These are phyloP conservation scores for Trichoderma brevicompactum DNA, from an alignment of 2,329 filamentous ascomycete species.

Conservation along the genomic window DNA sequence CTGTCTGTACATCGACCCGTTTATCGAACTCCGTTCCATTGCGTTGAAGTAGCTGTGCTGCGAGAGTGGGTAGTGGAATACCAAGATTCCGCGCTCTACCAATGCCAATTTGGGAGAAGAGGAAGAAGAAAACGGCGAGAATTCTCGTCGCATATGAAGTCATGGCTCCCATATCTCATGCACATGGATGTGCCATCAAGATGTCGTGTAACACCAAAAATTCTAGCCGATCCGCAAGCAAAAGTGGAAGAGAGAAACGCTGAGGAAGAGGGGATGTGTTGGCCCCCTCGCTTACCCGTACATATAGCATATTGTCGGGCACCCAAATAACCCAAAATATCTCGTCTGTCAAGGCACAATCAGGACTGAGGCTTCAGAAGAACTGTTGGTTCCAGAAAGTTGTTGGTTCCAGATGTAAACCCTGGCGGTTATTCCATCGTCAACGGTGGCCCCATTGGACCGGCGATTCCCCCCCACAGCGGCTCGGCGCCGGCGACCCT, in stretches of 20 bases:
- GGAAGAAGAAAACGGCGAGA: not conserved
- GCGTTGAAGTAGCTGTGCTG: not conserved
- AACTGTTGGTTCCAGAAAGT: not conserved
- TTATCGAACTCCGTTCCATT: conserved; percentile 1
- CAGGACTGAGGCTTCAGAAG: not conserved
- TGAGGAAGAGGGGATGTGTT: not conserved
- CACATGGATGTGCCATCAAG: not conserved
- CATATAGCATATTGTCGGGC: not conserved
- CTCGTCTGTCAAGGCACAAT: not conserved
- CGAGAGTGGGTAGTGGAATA: not conserved
- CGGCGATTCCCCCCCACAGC: not conserved
- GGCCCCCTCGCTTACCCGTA: not conserved
- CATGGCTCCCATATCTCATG: not conserved
- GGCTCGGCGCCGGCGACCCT: not conserved
- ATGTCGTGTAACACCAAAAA: not conserved
- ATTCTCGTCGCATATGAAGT: not conserved
- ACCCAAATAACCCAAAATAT: not conserved
- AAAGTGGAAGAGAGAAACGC: not conserved
- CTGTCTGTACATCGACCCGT: conserved; percentile 30
- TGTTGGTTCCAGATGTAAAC: conserved; percentile 8
- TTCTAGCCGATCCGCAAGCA: not conserved
- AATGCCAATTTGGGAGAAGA: not conserved
- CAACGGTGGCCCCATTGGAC: not conserved
- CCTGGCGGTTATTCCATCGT: not conserved
- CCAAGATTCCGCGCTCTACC: not conserved